Percentiles rank a stretch among this genome's conserved stretches.
These are phyloP conservation scores for Irpex sp. DNA, from an alignment of 1,284 basidiomycete genomes.

Conservation along the genomic window DNA sequence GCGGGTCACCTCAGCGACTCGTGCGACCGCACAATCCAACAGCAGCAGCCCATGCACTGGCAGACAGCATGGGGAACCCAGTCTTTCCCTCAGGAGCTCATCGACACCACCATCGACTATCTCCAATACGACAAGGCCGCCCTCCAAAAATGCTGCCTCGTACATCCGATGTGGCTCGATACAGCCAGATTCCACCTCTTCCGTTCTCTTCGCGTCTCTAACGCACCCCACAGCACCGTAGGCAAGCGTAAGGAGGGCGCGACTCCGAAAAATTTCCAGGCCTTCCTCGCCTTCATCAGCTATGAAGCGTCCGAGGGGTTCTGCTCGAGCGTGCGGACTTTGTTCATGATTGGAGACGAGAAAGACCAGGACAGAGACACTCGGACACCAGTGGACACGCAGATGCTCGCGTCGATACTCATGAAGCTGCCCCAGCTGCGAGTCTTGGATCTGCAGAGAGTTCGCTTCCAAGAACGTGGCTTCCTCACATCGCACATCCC, in stretches of 20 bases:
- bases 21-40: not conserved
- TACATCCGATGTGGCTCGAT: slow-evolving; percentile 4
- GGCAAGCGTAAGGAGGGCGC: slow-evolving; percentile 3
- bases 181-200: slow-evolving; percentile 4
- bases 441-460: slow-evolving; percentile 1
- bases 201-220: not conserved
- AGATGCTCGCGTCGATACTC: slow-evolving; percentile 2
- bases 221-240: not conserved
- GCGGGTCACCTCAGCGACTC: not conserved
- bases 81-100: slow-evolving; percentile 13
- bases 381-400: slow-evolving; percentile 1
- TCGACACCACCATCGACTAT: slow-evolving; percentile 1
- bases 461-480: not conserved
- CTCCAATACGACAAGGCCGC: not conserved
- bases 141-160: slow-evolving; percentile 1
- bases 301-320: not conserved
- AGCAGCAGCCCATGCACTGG: slow-evolving; percentile 1
- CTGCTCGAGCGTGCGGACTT: slow-evolving; percentile 2
- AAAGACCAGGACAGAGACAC: slow-evolving; percentile 1
- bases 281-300: slow-evolving; percentile 3
- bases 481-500: not conserved
- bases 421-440: slow-evolving; percentile 2
- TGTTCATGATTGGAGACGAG: slow-evolving; percentile 4
- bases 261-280: slow-evolving; percentile 2
- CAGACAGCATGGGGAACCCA: slow-evolving; percentile 1